Percentiles rank a stretch among this genome's conserved stretches.
phyloP scores from a whole-genome alignment of 331 rosid species.

The Arachis monticola region DNA sequence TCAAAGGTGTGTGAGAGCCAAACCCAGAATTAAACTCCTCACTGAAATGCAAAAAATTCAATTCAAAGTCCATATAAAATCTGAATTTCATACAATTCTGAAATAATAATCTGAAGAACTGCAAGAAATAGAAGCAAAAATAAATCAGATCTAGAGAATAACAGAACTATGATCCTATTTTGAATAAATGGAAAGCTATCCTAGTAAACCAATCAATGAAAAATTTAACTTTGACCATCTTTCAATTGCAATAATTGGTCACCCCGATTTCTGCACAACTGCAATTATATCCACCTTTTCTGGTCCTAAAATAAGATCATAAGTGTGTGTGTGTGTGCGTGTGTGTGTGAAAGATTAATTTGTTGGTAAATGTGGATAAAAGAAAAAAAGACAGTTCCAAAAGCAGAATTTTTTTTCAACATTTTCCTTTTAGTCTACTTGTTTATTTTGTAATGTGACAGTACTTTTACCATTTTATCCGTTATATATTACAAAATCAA shows the following conservation, averaged over 20 bases:
- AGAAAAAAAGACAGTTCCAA: too few species aligned
- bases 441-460: too few species aligned
- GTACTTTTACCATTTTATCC: too few species aligned
- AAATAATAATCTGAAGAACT: constrained; percentile 15
- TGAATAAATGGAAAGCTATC: background rate
- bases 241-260: constrained; percentile 10
- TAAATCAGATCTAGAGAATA: background rate
- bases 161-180: constrained; percentile 4
- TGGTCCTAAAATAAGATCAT: background rate
- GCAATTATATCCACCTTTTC: constrained; percentile 19
- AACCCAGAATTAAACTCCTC: constrained; percentile 65
- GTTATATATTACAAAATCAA: too few species aligned
- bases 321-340: too few species aligned
- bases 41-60: constrained; percentile 49
- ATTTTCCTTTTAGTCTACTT: too few species aligned
- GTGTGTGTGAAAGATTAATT: too few species aligned
- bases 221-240: constrained; percentile 13
- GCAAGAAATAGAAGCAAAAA: constrained; percentile 27
- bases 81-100: constrained; percentile 29
- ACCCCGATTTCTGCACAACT: background rate
- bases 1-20: constrained; percentile 93
- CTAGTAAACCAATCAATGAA: constrained; percentile 1
- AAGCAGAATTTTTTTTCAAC: too few species aligned
- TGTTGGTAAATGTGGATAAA: too few species aligned
- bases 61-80: constrained; percentile 29